phyloP scores from a whole-genome alignment of 1,139 yeast genomes.

The Suhomyces chickasaworum region DNA sequence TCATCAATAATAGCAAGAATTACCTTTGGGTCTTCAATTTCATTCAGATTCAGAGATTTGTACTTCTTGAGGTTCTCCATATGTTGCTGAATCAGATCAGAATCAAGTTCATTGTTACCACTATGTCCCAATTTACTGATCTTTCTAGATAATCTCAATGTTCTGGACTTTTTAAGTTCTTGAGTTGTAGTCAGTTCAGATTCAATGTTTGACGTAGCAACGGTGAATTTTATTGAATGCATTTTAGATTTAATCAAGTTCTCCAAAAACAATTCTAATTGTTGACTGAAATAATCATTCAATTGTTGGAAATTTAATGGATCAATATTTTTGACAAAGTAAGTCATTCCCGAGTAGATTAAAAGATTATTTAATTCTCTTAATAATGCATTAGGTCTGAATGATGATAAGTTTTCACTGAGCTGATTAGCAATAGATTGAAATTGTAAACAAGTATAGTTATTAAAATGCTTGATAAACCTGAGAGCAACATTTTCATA shows the following conservation, averaged over 20 bases:
- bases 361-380: conserved; percentile 46
- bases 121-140: conserved; percentile 19
- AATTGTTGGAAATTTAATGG: conserved; percentile 25
- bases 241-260: conserved; percentile 28
- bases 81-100: conserved; percentile 16
- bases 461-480: conserved; percentile 53
- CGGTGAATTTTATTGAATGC: conserved; percentile 23
- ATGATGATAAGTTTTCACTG: conserved; percentile 24
- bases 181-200: conserved; percentile 13
- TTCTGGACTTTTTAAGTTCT: conserved; percentile 33
- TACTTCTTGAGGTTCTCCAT: conserved; percentile 18
- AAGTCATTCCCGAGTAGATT: conserved; percentile 62
- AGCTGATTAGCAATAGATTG: conserved; percentile 35
- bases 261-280: conserved; percentile 34
- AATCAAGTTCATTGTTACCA: conserved; percentile 4
- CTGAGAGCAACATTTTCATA: conserved; percentile 60
- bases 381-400: conserved; percentile 28
- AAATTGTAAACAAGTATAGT: conserved; percentile 50
- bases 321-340: conserved; percentile 61
- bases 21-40: conserved; percentile 42
- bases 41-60: conserved; percentile 21
- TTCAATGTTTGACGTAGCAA: conserved; percentile 2
- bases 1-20: conserved; percentile 46
- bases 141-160: conserved; percentile 35
- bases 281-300: conserved; percentile 29